These are phyloP conservation scores for Vaccinium myrtillus DNA, from an alignment of 148 eudicot species.

Conservation along the genomic window DNA sequence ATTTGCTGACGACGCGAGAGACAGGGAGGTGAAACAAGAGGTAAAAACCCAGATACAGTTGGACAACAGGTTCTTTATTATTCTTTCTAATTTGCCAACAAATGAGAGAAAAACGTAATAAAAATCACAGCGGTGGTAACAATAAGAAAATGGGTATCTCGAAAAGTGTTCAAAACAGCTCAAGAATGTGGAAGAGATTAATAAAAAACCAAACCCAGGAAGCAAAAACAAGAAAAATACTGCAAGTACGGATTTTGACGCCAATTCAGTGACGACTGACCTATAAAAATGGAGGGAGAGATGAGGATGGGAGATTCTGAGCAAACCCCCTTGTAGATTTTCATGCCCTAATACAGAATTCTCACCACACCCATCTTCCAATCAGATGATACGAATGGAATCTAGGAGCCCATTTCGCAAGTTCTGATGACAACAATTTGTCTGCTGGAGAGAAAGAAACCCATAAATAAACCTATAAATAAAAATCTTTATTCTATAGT, in stretches of 20 bases:
- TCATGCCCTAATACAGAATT: slow-evolving; percentile 13
- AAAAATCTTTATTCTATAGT: neutral
- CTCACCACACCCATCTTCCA: slow-evolving; percentile 2
- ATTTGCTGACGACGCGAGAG: neutral
- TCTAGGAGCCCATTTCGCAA: slow-evolving; percentile 9
- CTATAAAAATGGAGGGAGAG: slow-evolving; percentile 14
- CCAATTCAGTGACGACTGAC: slow-evolving; percentile 13
- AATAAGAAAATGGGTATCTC: neutral
- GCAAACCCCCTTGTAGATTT: slow-evolving; percentile 12
- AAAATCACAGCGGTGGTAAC: neutral
- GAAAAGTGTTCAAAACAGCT: slow-evolving; percentile 6
- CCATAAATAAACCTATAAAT: neutral
- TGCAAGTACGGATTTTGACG: neutral
- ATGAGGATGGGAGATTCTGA: slow-evolving; percentile 11
- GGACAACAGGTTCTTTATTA: neutral
- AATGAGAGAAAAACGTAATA: neutral
- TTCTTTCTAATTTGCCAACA: slow-evolving; percentile 8
- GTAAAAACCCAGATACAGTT: neutral
- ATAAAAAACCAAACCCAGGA: neutral
- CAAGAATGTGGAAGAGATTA: neutral
- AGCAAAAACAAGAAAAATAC: slow-evolving; percentile 13
- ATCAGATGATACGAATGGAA: slow-evolving; percentile 14
- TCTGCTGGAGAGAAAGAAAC: neutral
- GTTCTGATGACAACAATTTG: neutral
- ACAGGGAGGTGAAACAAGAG: neutral